Conservation (phyloP, 1,284 basidiomycete genomes). For the Sporisorium sorghi region DNA sequence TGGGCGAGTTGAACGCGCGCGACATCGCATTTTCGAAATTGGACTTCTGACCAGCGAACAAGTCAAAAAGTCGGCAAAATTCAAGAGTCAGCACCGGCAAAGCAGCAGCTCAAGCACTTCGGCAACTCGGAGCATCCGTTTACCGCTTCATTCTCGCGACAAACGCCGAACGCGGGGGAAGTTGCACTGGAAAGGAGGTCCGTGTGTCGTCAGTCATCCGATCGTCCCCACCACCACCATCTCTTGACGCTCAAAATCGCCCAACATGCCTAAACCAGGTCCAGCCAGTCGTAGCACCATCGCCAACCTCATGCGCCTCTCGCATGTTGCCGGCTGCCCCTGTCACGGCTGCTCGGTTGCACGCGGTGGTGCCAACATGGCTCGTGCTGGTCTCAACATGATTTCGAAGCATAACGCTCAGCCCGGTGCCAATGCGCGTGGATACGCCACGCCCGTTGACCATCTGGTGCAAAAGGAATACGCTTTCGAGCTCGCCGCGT, state of each 20-base stretch:
- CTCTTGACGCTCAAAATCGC: neutral
- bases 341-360: conserved; percentile 60
- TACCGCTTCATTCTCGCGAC: neutral
- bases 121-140: conserved; percentile 27
- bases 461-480: conserved; percentile 82
- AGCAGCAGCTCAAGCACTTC: too few species aligned
- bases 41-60: too few species aligned
- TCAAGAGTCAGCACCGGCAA: neutral
- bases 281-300: conserved; percentile 44
- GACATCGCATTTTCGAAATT: neutral
- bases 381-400: conserved; percentile 58
- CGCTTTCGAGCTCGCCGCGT: conserved; percentile 95
- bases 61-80: too few species aligned
- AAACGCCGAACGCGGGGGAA: neutral
- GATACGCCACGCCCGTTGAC: conserved; percentile 83
- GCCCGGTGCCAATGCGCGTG: conserved; percentile 47
- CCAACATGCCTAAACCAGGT: conserved; percentile 48
- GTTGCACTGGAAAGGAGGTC: neutral
- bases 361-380: conserved; percentile 31
- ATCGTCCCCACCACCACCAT: neutral
- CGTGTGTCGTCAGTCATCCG: too few species aligned
- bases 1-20: too few species aligned
- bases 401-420: conserved; percentile 53
- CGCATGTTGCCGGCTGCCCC: conserved; percentile 58
- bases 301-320: conserved; percentile 61